Evolutionary conservation across 139 green algal genomes (phyloP).

Genomic region (Chlamydomonas sphaeroides): DNA sequence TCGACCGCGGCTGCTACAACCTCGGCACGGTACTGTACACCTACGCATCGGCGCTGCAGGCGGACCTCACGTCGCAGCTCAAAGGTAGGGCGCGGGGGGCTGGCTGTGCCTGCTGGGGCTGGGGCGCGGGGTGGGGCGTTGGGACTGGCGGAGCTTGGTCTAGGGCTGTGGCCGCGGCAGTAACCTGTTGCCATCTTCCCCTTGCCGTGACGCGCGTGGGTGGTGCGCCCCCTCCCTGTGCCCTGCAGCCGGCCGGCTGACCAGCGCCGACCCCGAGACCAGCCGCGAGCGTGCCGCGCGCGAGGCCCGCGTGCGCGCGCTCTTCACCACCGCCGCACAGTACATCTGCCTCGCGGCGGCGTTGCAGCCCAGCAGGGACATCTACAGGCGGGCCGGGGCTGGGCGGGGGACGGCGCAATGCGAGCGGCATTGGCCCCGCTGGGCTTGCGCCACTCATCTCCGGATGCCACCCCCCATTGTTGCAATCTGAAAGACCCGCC

Average conservation of each 20-base stretch:
- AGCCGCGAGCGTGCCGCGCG: neutral
- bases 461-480: too few relatives aligned
- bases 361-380: constrained; percentile 64
- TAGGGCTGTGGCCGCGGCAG: too few relatives aligned
- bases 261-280: constrained; percentile 33
- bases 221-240: too few relatives aligned
- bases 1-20: constrained; percentile 85
- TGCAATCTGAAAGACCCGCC: too few relatives aligned
- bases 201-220: too few relatives aligned
- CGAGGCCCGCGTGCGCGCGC: constrained; percentile 51
- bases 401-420: neutral
- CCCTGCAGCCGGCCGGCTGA: constrained; percentile 32
- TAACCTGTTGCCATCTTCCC: too few relatives aligned
- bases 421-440: too few relatives aligned
- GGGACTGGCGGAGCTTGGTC: too few relatives aligned
- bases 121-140: too few relatives aligned
- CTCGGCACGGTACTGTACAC: constrained; percentile 84
- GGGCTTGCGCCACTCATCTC: too few relatives aligned
- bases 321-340: constrained; percentile 72
- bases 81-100: constrained; percentile 23
- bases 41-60: constrained; percentile 69
- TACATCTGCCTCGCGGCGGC: constrained; percentile 81
- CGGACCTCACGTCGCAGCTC: constrained; percentile 42
- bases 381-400: constrained; percentile 57
- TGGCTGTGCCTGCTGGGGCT: too few relatives aligned